Evolutionary conservation across 2,329 filamentous ascomycete genomes (phyloP).

Genomic region (Fusarium virguliforme): DNA sequence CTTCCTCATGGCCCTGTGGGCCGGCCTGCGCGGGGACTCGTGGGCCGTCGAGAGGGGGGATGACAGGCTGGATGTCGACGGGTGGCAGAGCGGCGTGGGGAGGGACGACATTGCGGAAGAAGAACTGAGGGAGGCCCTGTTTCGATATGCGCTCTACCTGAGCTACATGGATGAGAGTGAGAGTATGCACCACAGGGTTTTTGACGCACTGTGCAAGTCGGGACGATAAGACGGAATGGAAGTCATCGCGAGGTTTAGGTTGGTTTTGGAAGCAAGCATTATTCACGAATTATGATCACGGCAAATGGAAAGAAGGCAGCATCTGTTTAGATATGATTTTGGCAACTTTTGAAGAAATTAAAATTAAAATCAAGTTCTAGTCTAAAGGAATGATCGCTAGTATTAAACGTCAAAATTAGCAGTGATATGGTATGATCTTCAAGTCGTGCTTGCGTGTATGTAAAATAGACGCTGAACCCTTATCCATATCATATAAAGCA

Average conservation of each 20-base stretch:
- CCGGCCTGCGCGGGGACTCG: slow-evolving; percentile 50
- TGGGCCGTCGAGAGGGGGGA: slow-evolving; percentile 39
- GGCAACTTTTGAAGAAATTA: slow-evolving; percentile 25
- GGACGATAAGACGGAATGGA: slow-evolving; percentile 10
- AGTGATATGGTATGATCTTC: slow-evolving; percentile 23
- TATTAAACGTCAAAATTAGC: slow-evolving; percentile 45
- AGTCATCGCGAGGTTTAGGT: background rate
- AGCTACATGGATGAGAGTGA: slow-evolving; percentile 53
- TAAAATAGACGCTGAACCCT: slow-evolving; percentile 35
- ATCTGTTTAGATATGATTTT: slow-evolving; percentile 28
- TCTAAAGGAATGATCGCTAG: slow-evolving; percentile 49
- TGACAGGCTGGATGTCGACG: slow-evolving; percentile 27
- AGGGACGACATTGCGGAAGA: slow-evolving; percentile 47
- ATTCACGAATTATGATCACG: slow-evolving; percentile 12
- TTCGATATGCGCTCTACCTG: slow-evolving; percentile 57
- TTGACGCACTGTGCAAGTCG: slow-evolving; percentile 43
- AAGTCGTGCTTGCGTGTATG: slow-evolving; percentile 38
- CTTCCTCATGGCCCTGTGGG: slow-evolving; percentile 54
- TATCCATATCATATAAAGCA: slow-evolving; percentile 29
- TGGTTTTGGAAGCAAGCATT: background rate
- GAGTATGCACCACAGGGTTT: slow-evolving; percentile 52
- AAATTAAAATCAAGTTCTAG: slow-evolving; percentile 42
- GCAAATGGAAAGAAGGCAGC: background rate
- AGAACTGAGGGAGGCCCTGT: slow-evolving; percentile 50
- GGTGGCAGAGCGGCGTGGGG: slow-evolving; percentile 44